phyloP scores from a whole-genome alignment of 2,329 filamentous ascomycete genomes.

The Arthrobotrys megalospora region DNA sequence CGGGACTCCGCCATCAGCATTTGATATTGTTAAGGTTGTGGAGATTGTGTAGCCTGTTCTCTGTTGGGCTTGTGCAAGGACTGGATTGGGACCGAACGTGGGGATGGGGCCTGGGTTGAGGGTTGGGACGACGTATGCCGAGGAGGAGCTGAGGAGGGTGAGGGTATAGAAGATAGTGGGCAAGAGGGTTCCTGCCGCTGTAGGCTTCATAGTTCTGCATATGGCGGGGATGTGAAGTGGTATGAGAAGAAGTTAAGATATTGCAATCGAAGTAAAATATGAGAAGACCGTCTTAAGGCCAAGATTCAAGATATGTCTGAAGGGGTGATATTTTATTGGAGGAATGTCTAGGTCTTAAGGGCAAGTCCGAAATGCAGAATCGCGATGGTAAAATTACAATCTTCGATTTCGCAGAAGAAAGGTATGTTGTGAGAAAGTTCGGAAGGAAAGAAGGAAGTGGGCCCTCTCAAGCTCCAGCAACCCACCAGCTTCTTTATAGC shows the following conservation, averaged over 20 bases:
- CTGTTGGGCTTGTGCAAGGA: slow-evolving; percentile 43
- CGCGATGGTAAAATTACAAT: neutral
- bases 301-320: neutral
- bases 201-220: slow-evolving; percentile 47
- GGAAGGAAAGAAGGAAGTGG: slow-evolving; percentile 36
- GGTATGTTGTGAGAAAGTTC: slow-evolving; percentile 3
- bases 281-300: neutral
- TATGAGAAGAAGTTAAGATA: neutral
- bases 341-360: neutral
- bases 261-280: neutral
- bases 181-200: slow-evolving; percentile 51
- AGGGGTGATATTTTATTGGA: neutral
- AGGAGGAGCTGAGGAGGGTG: slow-evolving; percentile 45
- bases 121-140: slow-evolving; percentile 28
- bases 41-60: neutral
- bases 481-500: slow-evolving; percentile 48
- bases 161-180: slow-evolving; percentile 58
- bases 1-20: neutral
- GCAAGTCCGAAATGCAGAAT: slow-evolving; percentile 10
- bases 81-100: slow-evolving; percentile 22
- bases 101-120: slow-evolving; percentile 18
- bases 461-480: slow-evolving; percentile 32
- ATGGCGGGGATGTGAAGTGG: neutral
- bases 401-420: neutral
- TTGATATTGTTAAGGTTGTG: slow-evolving; percentile 12